These are phyloP conservation scores for Gossypium schwendimanii DNA, from an alignment of 441 rosid species.

Conservation along the genomic window DNA sequence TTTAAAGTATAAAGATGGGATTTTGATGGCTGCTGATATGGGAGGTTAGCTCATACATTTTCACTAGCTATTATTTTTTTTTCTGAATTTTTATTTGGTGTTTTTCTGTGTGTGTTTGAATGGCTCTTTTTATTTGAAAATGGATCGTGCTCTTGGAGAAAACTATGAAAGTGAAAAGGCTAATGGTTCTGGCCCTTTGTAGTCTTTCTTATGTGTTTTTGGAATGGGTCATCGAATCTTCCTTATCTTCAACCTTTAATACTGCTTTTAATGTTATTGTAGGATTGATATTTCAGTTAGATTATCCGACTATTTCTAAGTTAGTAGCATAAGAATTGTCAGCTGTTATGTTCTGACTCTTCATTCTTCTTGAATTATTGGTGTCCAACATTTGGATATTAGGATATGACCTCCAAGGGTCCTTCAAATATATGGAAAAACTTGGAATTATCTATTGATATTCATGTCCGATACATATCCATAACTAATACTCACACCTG, in stretches of 20 bases:
- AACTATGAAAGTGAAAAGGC: not conserved
- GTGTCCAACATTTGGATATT: too few relatives aligned
- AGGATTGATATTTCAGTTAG: not conserved
- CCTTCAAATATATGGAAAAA: too few relatives aligned
- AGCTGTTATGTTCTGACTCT: not conserved
- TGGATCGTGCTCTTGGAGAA: not conserved
- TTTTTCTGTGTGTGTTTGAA: slow-evolving; percentile 1
- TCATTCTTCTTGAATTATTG: too few relatives aligned
- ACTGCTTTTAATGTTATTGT: not conserved
- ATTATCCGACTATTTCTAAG: not conserved
- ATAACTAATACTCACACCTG: too few relatives aligned
- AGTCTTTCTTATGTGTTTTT: not conserved
- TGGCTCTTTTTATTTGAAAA: not conserved
- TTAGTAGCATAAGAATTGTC: not conserved
- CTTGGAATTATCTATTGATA: too few relatives aligned
- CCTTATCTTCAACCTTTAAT: not conserved
- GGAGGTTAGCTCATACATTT: slow-evolving; percentile 44
- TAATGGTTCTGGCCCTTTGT: not conserved
- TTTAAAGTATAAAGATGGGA: slow-evolving; percentile 85
- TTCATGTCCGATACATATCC: too few relatives aligned
- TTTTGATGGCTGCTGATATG: slow-evolving; percentile 93
- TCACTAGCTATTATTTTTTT: not conserved
- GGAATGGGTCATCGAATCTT: not conserved
- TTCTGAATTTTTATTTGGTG: not conserved
- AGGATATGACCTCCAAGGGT: too few relatives aligned